These are phyloP conservation scores for Aspergillaceae sp. DNA, from an alignment of 2,329 filamentous ascomycete genomes.

Conservation along the genomic window DNA sequence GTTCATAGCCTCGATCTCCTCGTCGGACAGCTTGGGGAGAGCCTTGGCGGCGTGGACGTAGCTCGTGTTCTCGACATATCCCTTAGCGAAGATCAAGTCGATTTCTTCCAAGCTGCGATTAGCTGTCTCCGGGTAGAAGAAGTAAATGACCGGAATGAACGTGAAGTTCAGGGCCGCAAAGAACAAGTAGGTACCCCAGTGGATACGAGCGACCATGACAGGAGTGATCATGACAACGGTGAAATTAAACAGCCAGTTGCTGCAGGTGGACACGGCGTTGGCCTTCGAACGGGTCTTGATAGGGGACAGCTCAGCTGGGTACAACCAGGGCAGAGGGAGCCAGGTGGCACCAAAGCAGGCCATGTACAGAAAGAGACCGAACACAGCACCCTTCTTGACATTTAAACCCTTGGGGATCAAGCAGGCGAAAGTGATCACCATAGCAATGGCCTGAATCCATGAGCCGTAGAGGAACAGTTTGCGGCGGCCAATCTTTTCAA, in stretches of 20 bases:
- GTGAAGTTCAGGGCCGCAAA: conserved; percentile 34
- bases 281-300: conserved; percentile 49
- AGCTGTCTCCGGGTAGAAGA: conserved; percentile 47
- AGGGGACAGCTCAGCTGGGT: conserved; percentile 45
- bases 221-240: conserved; percentile 45
- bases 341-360: conserved; percentile 60
- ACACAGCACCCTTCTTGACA: conserved; percentile 35
- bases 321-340: conserved; percentile 54
- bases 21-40: conserved; percentile 26
- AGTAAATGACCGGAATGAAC: conserved; percentile 46
- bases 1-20: conserved; percentile 27
- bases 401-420: conserved; percentile 22
- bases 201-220: conserved; percentile 31
- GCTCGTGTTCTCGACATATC: conserved; percentile 34
- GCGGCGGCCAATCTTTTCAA: conserved; percentile 41
- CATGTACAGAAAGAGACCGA: conserved; percentile 62
- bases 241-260: conserved; percentile 52
- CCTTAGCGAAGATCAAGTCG: conserved; percentile 39
- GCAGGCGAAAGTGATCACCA: conserved; percentile 34
- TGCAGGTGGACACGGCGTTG: conserved; percentile 46
- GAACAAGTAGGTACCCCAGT: conserved; percentile 39
- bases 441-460: conserved; percentile 30
- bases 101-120: conserved; percentile 38
- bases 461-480: conserved; percentile 35
- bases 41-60: conserved; percentile 27